Percentiles rank a stretch among this genome's conserved stretches.
phyloP scores from a whole-genome alignment of 2,329 filamentous ascomycete species.

The Colletotrichum cordylinicola region DNA sequence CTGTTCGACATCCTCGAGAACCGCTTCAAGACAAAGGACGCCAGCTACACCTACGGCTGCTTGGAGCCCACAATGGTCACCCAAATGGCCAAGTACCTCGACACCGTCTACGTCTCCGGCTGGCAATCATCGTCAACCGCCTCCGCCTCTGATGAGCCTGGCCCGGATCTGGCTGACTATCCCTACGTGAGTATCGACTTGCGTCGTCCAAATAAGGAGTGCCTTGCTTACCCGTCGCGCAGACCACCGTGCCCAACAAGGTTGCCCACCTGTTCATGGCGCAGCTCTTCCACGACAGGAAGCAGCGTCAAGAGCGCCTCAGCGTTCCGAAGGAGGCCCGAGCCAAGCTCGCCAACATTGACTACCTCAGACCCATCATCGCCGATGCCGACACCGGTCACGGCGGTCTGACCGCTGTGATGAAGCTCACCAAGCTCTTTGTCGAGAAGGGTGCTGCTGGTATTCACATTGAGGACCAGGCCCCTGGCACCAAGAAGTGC shows the following conservation, averaged over 20 bases:
- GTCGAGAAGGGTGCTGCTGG: constrained; percentile 95
- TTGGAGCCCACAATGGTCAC: constrained; percentile 98
- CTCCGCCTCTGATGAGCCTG: constrained; percentile 92
- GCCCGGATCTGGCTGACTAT: constrained; percentile 97
- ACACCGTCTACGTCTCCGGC: constrained; percentile 98
- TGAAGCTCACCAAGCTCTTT: constrained; percentile 99
- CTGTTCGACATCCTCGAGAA: constrained; percentile 88
- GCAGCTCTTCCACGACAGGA: constrained; percentile 98
- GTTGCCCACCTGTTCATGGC: constrained; percentile 97
- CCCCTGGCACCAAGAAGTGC: constrained; percentile 98
- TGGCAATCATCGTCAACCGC: constrained; percentile 99
- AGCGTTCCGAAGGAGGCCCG: constrained; percentile 77
- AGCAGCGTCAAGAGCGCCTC: constrained; percentile 94
- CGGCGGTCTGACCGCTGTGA: constrained; percentile 95
- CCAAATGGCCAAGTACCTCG: constrained; percentile 98
- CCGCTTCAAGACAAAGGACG: constrained; percentile 85
- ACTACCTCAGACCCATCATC: constrained; percentile 95
- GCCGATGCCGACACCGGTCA: constrained; percentile 98
- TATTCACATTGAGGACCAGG: constrained; percentile 98
- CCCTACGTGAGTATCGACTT: constrained; percentile 70
- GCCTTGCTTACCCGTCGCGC: not conserved
- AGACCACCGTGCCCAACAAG: constrained; percentile 99
- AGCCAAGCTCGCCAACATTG: constrained; percentile 76
- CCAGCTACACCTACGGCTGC: constrained; percentile 95
- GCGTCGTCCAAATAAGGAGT: not conserved